phyloP scores from a whole-genome alignment of 345 rosid species.

The Mangifera indica region DNA sequence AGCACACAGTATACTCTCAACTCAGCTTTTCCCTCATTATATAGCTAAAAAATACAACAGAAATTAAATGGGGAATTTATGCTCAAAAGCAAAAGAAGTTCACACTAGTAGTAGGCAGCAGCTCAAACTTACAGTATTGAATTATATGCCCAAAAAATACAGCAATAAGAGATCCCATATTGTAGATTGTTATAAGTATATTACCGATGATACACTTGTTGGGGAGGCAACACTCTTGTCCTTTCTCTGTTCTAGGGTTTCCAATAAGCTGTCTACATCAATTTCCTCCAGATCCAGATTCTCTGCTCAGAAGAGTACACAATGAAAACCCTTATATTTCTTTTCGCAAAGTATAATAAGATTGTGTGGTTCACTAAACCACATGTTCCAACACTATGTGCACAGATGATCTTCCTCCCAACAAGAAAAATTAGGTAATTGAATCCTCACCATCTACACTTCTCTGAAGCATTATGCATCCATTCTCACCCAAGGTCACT shows the following conservation, averaged over 20 bases:
- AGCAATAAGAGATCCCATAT: not conserved
- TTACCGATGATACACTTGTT: conserved; percentile 61
- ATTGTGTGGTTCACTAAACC: conserved; percentile 3
- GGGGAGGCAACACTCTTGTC: conserved; percentile 49
- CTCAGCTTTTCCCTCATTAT: not conserved
- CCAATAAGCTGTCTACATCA: conserved; percentile 56
- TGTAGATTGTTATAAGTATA: not conserved
- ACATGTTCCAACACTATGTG: not conserved
- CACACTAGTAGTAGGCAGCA: not conserved
- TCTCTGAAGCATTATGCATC: conserved; percentile 88
- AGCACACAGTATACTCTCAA: not conserved
- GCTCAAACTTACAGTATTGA: not conserved
- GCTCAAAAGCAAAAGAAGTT: not conserved
- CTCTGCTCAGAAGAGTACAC: conserved; percentile 17
- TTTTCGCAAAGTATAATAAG: not conserved
- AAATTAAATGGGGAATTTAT: not conserved
- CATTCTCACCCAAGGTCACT: conserved; percentile 82
- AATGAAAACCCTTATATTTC: conserved; percentile 8
- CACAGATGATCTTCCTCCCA: conserved; percentile 5
- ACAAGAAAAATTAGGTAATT: not conserved
- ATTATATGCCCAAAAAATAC: not conserved
- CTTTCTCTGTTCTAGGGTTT: conserved; percentile 42
- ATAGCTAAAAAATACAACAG: not conserved
- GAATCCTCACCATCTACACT: conserved; percentile 47
- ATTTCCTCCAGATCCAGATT: conserved; percentile 45